Evolutionary conservation across 208 protist species (phyloP).

Genomic region (Acanthamoeba castellanii): DNA sequence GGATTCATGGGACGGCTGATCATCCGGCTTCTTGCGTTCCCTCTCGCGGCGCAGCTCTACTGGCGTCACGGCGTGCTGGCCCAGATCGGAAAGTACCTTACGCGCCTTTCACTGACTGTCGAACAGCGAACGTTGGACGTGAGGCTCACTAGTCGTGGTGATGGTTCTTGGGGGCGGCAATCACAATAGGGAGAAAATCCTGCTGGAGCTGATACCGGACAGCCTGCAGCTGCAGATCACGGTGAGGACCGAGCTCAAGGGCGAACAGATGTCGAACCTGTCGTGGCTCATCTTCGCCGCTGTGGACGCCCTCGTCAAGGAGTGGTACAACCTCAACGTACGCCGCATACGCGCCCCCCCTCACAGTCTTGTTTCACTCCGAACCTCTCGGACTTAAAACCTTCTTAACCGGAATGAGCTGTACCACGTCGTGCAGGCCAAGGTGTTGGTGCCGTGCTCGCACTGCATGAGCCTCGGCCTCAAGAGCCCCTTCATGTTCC

Average conservation of each 20-base stretch:
- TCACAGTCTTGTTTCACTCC: not conserved
- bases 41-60: slow-evolving; percentile 28
- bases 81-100: not conserved
- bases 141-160: not conserved
- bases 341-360: not conserved
- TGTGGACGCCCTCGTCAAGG: slow-evolving; percentile 34
- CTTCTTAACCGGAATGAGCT: not conserved
- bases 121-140: not conserved
- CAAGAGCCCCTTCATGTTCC: slow-evolving; percentile 21
- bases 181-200: not conserved
- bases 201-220: slow-evolving; percentile 31
- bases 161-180: not conserved
- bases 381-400: not conserved
- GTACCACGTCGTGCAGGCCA: not conserved
- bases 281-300: slow-evolving; percentile 56
- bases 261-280: slow-evolving; percentile 60
- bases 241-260: slow-evolving; percentile 51
- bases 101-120: not conserved
- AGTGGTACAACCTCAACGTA: slow-evolving; percentile 71
- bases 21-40: slow-evolving; percentile 68
- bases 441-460: slow-evolving; percentile 51
- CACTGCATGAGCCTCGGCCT: slow-evolving; percentile 51
- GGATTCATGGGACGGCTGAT: slow-evolving; percentile 67
- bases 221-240: not conserved
- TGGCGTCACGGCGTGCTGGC: slow-evolving; percentile 52